phyloP scores from a whole-genome alignment of 2,329 filamentous ascomycete genomes.

The Beauveria varroae region DNA sequence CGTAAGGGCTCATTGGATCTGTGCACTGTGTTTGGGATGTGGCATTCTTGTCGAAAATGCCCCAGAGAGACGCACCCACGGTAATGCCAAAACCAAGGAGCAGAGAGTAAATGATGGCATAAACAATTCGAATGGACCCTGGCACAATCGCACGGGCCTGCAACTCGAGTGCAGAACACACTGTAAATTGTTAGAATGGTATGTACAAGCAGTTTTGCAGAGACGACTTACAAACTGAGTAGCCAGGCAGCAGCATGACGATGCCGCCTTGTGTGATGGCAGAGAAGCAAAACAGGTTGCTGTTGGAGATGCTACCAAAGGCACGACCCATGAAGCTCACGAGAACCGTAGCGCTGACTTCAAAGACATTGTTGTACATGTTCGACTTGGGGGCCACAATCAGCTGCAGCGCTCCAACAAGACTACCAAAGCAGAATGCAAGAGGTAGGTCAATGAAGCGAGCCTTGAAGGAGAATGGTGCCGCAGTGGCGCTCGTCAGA shows the following conservation, averaged over 20 bases:
- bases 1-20: constrained; percentile 33
- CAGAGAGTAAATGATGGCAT: constrained; percentile 65
- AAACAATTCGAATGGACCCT: constrained; percentile 66
- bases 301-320: constrained; percentile 50
- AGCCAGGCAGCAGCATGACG: constrained; percentile 58
- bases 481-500: constrained; percentile 62
- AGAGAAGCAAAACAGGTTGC: constrained; percentile 55
- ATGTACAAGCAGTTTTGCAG: background rate
- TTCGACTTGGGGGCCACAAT: constrained; percentile 62
- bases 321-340: constrained; percentile 56
- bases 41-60: constrained; percentile 49
- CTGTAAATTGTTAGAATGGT: constrained; percentile 19
- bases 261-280: constrained; percentile 58
- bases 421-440: constrained; percentile 60
- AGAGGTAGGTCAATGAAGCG: constrained; percentile 66
- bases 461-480: constrained; percentile 68
- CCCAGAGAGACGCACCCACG: constrained; percentile 57
- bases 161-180: constrained; percentile 49
- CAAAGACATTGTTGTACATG: constrained; percentile 59
- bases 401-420: constrained; percentile 63
- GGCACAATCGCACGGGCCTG: constrained; percentile 63
- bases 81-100: constrained; percentile 68
- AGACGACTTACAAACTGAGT: constrained; percentile 44
- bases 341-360: constrained; percentile 53
- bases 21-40: constrained; percentile 35